These are phyloP conservation scores for Lactarius tabidus DNA, from an alignment of 768 basidiomycete species.

Conservation along the genomic window DNA sequence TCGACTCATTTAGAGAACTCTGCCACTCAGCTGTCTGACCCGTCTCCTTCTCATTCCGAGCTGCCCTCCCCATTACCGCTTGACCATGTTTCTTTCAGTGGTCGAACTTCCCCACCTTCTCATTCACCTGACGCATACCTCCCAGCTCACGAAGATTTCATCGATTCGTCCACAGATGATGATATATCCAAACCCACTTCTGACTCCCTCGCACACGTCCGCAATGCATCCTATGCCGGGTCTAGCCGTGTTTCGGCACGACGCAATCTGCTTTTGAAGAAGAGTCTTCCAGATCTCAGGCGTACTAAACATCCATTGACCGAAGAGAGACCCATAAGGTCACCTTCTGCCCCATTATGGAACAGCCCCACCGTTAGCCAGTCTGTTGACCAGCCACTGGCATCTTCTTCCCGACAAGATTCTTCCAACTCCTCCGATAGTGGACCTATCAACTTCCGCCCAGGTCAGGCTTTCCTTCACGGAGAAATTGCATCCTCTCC, in stretches of 20 bases:
- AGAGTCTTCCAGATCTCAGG: conserved; percentile 84
- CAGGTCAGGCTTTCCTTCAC: conserved; percentile 30
- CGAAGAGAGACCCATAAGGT: conserved; percentile 28
- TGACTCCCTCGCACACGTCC: conserved; percentile 35
- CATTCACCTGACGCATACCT: conserved; percentile 51
- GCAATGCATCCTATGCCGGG: conserved; percentile 50
- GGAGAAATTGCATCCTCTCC: conserved; percentile 39
- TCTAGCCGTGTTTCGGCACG: conserved; percentile 36
- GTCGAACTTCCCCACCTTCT: conserved; percentile 39
- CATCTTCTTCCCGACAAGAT: conserved; percentile 47
- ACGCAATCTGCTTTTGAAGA: conserved; percentile 52
- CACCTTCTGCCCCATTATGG: conserved; percentile 12
- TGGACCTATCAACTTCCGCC: conserved; percentile 25
- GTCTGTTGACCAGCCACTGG: conserved; percentile 23
- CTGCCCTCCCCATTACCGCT: conserved; percentile 49
- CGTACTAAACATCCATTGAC: conserved; percentile 42
- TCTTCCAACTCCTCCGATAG: conserved; percentile 40
- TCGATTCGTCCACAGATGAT: conserved; percentile 45
- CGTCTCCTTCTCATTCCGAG: conserved; percentile 30
- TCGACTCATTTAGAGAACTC: conserved; percentile 43
- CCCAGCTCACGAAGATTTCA: conserved; percentile 55
- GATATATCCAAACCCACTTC: conserved; percentile 29
- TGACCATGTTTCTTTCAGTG: conserved; percentile 38
- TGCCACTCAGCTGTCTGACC: not conserved
- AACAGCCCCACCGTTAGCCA: conserved; percentile 12